Base-by-base conservation (phyloP, 1,139 yeast genomes). In the Saccharomycopsis hybrid region DNA sequence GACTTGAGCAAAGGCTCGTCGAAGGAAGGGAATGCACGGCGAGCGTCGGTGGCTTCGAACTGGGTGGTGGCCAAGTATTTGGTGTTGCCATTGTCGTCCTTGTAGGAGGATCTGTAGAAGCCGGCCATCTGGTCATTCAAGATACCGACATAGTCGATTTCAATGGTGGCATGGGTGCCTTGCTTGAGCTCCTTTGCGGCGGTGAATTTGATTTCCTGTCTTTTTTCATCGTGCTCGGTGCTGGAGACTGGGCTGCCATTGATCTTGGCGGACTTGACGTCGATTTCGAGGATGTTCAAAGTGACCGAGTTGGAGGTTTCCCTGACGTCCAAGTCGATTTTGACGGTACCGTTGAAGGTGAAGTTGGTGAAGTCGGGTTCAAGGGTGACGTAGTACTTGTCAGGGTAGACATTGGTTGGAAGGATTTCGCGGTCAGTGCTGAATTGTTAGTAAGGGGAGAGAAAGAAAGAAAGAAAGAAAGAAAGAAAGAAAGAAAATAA, bases 1-100 rank as follows among this genome's bases (percentile, higher is more conserved):
- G 96, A 92, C 70, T 88, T 88, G 54, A 81, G 74, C 49, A 82
- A 78, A 9, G 96, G 96, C 64, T 87, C 96, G 65, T 88, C 96
- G 59, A 82, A 80, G 63, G 90, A 86, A 24, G 96, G 96, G 72
- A 88, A 87, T 3, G 95, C 95, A 58, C 89, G 76, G 60, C 96
- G 78, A 57, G 95, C 90, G 63, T 86, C 95, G 11, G 94, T 83
- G 27, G 95, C 83, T 67, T 88, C 96, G 72, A 87, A 84, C 67
- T 88, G 96, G 7, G 96, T 85, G 39, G 94, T 80, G 36, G 87
- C 80, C 74, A 86, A 76, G 59, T 76, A 76, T 58, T 80, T 77
- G 32, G 41, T 38, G 41, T 49, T 32, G 5, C 49, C 70, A n/a
- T 85, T 88, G 25, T 71, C 65, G 56, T 78, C 75, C 56, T 69